Percentiles rank a stretch among this genome's conserved stretches.
Conservation (phyloP, 768 basidiomycete genomes). For the Gymnopilus dilepis region DNA sequence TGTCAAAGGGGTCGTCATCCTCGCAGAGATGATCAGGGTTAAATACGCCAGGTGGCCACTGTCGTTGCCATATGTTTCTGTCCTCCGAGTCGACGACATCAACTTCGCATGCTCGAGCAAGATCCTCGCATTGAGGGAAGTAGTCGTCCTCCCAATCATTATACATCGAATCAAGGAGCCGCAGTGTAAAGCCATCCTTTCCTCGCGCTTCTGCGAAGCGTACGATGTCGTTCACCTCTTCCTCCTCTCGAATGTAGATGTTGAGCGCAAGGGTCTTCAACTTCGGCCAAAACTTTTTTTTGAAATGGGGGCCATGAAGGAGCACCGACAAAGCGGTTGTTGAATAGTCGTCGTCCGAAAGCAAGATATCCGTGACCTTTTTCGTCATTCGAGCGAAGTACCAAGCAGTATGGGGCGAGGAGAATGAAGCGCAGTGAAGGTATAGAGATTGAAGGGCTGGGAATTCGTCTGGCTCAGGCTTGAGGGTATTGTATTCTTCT, state of each 20-base stretch:
- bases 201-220: neutral
- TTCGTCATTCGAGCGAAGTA: constrained; percentile 1
- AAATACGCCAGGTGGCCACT: constrained; percentile 9
- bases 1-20: constrained; percentile 9
- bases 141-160: neutral
- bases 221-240: neutral
- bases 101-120: neutral
- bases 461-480: constrained; percentile 4
- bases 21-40: neutral
- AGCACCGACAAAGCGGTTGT: neutral
- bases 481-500: neutral
- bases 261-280: neutral
- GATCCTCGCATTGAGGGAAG: neutral
- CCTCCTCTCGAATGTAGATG: neutral
- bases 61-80: neutral
- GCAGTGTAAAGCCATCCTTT: neutral
- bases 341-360: constrained; percentile 7
- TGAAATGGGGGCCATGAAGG: neutral
- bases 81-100: neutral
- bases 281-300: constrained; percentile 8
- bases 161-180: neutral
- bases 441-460: constrained; percentile 4
- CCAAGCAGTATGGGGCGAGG: neutral
- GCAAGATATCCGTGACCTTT: neutral
- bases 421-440: constrained; percentile 2